Percentiles rank a stretch among this genome's conserved stretches.
Evolutionary conservation across 352 stramenopile species (phyloP).

Genomic region (Saprolegnia diclina): DNA sequence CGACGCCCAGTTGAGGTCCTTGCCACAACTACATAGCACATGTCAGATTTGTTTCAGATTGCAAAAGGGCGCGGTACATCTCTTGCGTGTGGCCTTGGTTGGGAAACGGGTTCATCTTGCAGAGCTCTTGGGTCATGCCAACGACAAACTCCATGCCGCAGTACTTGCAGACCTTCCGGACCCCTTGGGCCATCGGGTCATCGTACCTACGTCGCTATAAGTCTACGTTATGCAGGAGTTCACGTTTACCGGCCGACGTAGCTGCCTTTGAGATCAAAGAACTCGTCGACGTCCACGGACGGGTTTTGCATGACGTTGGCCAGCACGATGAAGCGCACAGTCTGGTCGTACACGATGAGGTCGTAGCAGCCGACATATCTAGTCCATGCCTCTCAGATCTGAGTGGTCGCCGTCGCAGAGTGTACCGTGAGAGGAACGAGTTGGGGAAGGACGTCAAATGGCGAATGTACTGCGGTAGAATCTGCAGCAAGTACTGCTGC

Average conservation of each 20-base stretch:
- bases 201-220: constrained; percentile 20
- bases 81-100: constrained; percentile 69
- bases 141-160: constrained; percentile 83
- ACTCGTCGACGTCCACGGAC: constrained; percentile 77
- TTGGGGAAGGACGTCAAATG: constrained; percentile 76
- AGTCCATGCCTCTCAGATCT: background rate
- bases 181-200: constrained; percentile 12
- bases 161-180: constrained; percentile 65
- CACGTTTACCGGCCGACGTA: constrained; percentile 85
- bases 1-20: constrained; percentile 84
- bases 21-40: constrained; percentile 39
- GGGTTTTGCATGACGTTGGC: constrained; percentile 86
- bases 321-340: constrained; percentile 82
- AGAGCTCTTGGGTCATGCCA: constrained; percentile 75
- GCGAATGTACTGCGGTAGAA: constrained; percentile 82
- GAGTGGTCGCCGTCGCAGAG: background rate
- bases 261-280: constrained; percentile 88
- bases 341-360: constrained; percentile 80
- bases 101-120: constrained; percentile 52
- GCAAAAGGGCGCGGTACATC: constrained; percentile 29
- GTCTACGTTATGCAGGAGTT: too few relatives aligned
- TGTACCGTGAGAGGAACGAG: constrained; percentile 71
- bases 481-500: constrained; percentile 78
- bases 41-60: background rate
- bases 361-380: constrained; percentile 83